These are phyloP conservation scores for Neurospora sp. DNA, from an alignment of 495 filamentous ascomycete genomes.

Conservation along the genomic window DNA sequence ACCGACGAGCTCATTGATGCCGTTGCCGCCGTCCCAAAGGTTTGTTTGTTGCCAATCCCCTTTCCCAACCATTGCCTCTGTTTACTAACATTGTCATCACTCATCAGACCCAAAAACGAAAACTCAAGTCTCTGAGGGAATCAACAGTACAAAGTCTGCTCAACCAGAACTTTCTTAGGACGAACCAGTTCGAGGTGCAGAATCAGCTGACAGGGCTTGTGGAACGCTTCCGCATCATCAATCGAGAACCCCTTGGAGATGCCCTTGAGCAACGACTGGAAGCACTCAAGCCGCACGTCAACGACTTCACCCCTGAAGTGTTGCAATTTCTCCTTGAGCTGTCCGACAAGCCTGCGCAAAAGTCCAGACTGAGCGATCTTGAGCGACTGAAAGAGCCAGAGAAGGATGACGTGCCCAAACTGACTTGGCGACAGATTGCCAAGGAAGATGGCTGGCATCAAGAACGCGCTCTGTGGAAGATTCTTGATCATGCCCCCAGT, in stretches of 20 bases:
- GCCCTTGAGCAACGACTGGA: conserved; percentile 55
- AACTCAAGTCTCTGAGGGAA: conserved; percentile 40
- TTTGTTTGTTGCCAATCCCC: not conserved
- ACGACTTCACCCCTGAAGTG: conserved; percentile 64
- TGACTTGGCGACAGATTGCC: conserved; percentile 70
- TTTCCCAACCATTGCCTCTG: not conserved
- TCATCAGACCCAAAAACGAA: conserved; percentile 28
- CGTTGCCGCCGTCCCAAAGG: conserved; percentile 22
- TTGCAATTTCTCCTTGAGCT: conserved; percentile 72
- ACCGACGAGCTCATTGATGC: conserved; percentile 45
- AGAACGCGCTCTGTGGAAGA: conserved; percentile 66
- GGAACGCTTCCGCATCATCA: conserved; percentile 76
- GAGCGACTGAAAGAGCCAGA: conserved; percentile 37
- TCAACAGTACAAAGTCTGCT: conserved; percentile 45
- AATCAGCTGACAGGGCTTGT: conserved; percentile 66
- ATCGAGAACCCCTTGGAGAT: conserved; percentile 70
- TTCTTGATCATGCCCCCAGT: conserved; percentile 60
- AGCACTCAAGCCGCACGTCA: conserved; percentile 41
- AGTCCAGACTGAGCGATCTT: conserved; percentile 54
- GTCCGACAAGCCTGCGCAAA: conserved; percentile 66
- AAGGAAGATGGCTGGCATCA: conserved; percentile 58
- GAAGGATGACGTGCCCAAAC: conserved; percentile 25
- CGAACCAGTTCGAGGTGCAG: conserved; percentile 80
- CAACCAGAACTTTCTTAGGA: conserved; percentile 54
- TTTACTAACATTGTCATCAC: conserved; percentile 7